A percentile compares a stretch with the other conserved stretches of the same genome.
Conservation (phyloP, 2,329 filamentous ascomycete species). For the Davidsoniella neocaledoniae region DNA sequence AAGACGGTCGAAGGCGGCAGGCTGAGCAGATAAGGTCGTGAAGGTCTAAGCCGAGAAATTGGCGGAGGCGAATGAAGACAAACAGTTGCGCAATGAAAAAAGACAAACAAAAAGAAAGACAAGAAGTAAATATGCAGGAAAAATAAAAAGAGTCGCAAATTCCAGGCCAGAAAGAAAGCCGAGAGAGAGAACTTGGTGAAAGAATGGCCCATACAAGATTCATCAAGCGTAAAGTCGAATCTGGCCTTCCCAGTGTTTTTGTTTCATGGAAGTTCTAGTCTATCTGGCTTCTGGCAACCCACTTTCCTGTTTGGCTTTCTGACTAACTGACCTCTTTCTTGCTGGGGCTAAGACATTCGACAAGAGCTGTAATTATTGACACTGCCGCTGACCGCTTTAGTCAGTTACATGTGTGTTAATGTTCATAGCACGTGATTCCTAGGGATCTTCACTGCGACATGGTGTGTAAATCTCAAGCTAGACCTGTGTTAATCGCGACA, state of each 20-base stretch:
- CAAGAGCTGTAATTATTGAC: background rate
- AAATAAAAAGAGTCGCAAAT: background rate
- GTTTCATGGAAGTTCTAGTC: constrained; percentile 4
- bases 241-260: background rate
- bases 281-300: constrained; percentile 10
- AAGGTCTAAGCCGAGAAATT: too few relatives aligned
- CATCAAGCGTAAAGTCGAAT: constrained; percentile 1
- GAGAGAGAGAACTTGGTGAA: background rate
- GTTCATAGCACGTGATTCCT: too few relatives aligned
- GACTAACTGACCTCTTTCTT: too few relatives aligned
- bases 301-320: background rate
- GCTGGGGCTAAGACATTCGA: too few relatives aligned
- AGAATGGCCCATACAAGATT: background rate
- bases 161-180: background rate
- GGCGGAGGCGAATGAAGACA: background rate
- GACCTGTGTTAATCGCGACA: too few relatives aligned
- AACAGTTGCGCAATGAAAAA: background rate
- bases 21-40: background rate
- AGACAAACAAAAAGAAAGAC: constrained; percentile 1
- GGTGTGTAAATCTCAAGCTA: too few relatives aligned
- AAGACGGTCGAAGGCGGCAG: background rate
- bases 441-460: too few relatives aligned
- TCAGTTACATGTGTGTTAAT: too few relatives aligned
- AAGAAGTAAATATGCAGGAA: constrained; percentile 1
- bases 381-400: background rate